phyloP scores from a whole-genome alignment of 1,284 basidiomycete species.

The Ceratobasidium sp. region DNA sequence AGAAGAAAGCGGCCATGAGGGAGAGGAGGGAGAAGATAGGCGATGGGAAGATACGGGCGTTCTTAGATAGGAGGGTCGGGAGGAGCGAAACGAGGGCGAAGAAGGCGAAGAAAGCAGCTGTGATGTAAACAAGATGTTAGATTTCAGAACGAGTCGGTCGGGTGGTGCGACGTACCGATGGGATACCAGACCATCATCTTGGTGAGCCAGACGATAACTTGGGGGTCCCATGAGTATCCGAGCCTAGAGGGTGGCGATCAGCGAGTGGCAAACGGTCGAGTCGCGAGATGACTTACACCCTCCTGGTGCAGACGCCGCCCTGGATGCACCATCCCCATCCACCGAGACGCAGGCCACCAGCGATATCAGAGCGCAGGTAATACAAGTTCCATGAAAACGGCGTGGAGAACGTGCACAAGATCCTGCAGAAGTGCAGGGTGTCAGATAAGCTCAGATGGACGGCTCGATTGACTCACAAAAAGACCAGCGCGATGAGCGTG shows the following conservation, averaged over 20 bases:
- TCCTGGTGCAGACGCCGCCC: slow-evolving; percentile 17
- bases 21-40: slow-evolving; percentile 35
- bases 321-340: slow-evolving; percentile 38
- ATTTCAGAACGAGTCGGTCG: neutral
- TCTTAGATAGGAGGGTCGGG: slow-evolving; percentile 27
- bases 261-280: neutral
- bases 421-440: slow-evolving; percentile 1
- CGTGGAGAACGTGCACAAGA: slow-evolving; percentile 30
- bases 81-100: slow-evolving; percentile 25
- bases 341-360: slow-evolving; percentile 33
- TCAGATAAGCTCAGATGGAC: slow-evolving; percentile 11
- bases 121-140: neutral
- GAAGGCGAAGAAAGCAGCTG: slow-evolving; percentile 28
- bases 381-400: slow-evolving; percentile 40
- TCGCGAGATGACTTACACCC: neutral
- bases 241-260: slow-evolving; percentile 12
- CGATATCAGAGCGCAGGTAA: slow-evolving; percentile 33
- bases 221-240: slow-evolving; percentile 33
- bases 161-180: slow-evolving; percentile 19
- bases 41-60: slow-evolving; percentile 38
- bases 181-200: slow-evolving; percentile 41
- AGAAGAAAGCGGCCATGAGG: slow-evolving; percentile 35
- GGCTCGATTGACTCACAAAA: slow-evolving; percentile 18
- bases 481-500: slow-evolving; percentile 36
- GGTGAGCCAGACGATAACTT: slow-evolving; percentile 40